These are phyloP conservation scores for Aspergillus sclerotioniger DNA, from an alignment of 495 filamentous ascomycete genomes.

Conservation along the genomic window DNA sequence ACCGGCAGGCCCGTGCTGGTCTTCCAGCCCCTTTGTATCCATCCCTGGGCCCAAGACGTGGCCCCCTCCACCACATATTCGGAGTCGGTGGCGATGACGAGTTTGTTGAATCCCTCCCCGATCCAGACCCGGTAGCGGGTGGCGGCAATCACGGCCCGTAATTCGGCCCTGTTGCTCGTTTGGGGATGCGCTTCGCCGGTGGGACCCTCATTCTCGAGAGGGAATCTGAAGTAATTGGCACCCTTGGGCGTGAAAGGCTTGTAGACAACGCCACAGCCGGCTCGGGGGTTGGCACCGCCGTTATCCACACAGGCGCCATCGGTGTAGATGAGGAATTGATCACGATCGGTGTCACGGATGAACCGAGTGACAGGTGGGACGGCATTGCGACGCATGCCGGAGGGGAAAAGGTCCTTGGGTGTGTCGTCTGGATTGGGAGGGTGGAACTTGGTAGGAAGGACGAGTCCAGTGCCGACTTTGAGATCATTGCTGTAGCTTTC, in stretches of 20 bases:
- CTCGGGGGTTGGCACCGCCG: background rate
- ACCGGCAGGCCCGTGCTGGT: slow-evolving; percentile 18
- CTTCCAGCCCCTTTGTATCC: slow-evolving; percentile 27
- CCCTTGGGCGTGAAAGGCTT: background rate
- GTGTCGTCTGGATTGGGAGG: background rate
- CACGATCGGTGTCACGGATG: background rate
- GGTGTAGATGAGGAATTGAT: background rate
- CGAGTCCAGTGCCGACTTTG: no score
- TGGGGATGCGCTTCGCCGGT: slow-evolving; percentile 18
- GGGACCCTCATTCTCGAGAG: slow-evolving; percentile 23
- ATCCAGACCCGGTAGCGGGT: slow-evolving; percentile 16
- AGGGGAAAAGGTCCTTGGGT: background rate
- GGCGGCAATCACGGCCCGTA: slow-evolving; percentile 42
- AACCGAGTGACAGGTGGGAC: background rate
- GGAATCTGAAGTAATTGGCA: background rate
- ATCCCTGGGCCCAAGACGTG: slow-evolving; percentile 25
- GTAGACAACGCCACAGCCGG: background rate
- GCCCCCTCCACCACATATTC: slow-evolving; percentile 35
- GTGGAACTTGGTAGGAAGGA: no score
- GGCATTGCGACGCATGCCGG: background rate
- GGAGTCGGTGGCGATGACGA: slow-evolving; percentile 42
- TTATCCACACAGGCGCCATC: background rate
- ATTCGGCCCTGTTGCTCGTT: slow-evolving; percentile 42
- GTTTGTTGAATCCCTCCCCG: slow-evolving; percentile 11
- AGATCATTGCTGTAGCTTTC: no score